Base-by-base conservation (phyloP, 371 early-diverging fungal genomes). In the Fennellomyces sp. region DNA sequence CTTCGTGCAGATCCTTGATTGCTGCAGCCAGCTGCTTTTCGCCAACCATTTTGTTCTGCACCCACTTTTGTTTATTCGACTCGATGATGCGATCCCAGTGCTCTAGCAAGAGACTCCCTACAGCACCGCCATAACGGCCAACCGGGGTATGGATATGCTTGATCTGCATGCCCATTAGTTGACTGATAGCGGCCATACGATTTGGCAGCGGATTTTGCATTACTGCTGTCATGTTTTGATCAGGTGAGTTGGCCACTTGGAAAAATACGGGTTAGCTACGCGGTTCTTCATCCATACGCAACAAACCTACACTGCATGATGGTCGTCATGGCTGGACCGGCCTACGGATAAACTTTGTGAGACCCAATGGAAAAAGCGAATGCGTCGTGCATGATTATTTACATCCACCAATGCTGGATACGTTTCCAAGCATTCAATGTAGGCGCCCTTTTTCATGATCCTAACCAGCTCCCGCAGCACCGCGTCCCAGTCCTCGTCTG, bases 401-500 rank as follows among this genome's bases (percentile, higher is more conserved):
- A 70, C 68, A 68, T 77, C 78, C 41, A 77, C 69, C 15, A 77
- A 47, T 48, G 70, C 65, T 28, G 72, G 71, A 48, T 77, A 77
- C 2, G 78, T 69, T 58, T 77, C 78, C 29, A 73, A 56, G 54
- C 78, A 77, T 66, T 77, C 78, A 39, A 77, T 72, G 50, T 69
- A 74, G 10, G 70, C 78, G 23, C 78, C 78, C 33, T 77, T 77
- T 56, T 77, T 77, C 75, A 77, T 74, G 25, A 77, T 69, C 19
- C 74, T 47, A 6, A 74, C 66, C 1, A 77, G 52, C 29, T 77
- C 78, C 13, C 66, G 66, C 15, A 77, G 26, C 4, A 77, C 60
- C 42, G 58, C 62, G 38, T 77, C 78, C 78, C 78, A 77, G 27
- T 67, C 49, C 2, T 61, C 57, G 52, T 77, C 78, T 7, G 78